phyloP scores from a whole-genome alignment of 768 basidiomycete genomes.

The Russula virescens region DNA sequence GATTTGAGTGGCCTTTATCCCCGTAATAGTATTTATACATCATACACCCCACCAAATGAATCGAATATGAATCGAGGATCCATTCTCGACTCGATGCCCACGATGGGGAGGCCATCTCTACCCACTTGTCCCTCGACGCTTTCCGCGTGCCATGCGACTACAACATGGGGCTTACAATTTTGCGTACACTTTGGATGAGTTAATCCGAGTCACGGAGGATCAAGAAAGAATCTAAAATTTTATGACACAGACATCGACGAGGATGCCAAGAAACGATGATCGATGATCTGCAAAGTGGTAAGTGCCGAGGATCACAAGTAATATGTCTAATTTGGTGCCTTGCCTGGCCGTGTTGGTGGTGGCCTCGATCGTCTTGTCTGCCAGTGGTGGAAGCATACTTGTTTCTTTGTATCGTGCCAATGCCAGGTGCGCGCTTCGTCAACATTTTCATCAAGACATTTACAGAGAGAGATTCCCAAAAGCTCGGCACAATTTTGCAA shows the following conservation, averaged over 20 bases:
- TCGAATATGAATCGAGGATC: too few relatives aligned
- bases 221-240: slow-evolving; percentile 41
- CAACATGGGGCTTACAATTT: slow-evolving; percentile 66
- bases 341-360: slow-evolving; percentile 60
- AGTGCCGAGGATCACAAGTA: slow-evolving; percentile 69
- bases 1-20: too few relatives aligned
- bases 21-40: too few relatives aligned
- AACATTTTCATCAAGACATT: neutral
- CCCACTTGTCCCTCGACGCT: slow-evolving; percentile 68
- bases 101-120: slow-evolving; percentile 82
- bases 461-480: too few relatives aligned
- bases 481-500: slow-evolving; percentile 77
- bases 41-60: too few relatives aligned
- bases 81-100: too few relatives aligned
- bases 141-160: slow-evolving; percentile 69
- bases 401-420: slow-evolving; percentile 75
- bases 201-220: slow-evolving; percentile 58
- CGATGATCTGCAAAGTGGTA: slow-evolving; percentile 41
- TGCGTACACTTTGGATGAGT: slow-evolving; percentile 40
- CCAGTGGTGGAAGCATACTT: slow-evolving; percentile 50
- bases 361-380: slow-evolving; percentile 57
- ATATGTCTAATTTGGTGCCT: slow-evolving; percentile 71
- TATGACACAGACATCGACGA: slow-evolving; percentile 32
- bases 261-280: slow-evolving; percentile 37
- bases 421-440: slow-evolving; percentile 40